These are phyloP conservation scores for Clonostachys chloroleuca DNA, from an alignment of 2,329 filamentous ascomycete species.

Conservation along the genomic window DNA sequence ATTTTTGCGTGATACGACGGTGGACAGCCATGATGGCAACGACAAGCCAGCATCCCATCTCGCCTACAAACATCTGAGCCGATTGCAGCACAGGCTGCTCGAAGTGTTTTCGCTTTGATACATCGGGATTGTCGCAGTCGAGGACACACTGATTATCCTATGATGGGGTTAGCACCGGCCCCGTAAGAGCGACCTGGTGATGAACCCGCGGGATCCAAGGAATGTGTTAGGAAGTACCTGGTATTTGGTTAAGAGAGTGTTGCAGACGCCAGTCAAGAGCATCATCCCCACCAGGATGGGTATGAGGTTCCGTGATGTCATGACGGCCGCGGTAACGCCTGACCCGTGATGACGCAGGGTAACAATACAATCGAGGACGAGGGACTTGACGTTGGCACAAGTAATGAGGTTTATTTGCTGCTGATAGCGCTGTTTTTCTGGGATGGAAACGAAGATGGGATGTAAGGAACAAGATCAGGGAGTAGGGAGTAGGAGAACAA, in stretches of 20 bases:
- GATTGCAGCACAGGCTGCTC: conserved; percentile 97
- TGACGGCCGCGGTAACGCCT: conserved; percentile 24
- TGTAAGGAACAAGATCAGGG: too few relatives aligned
- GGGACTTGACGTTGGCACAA: neutral
- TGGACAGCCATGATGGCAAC: conserved; percentile 67
- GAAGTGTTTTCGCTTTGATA: conserved; percentile 66
- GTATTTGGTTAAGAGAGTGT: conserved; percentile 94
- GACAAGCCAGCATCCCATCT: conserved; percentile 94
- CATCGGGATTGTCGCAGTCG: conserved; percentile 72
- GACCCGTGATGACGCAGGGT: neutral
- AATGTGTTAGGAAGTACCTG: conserved; percentile 54
- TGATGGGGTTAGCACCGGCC: conserved; percentile 1
- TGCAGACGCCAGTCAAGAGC: conserved; percentile 93
- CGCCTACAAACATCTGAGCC: conserved; percentile 95
- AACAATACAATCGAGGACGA: neutral
- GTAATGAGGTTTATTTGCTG: too few relatives aligned
- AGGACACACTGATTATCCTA: conserved; percentile 96
- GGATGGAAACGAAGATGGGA: too few relatives aligned
- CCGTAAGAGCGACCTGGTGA: neutral
- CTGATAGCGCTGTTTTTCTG: too few relatives aligned
- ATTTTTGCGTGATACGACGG: conserved; percentile 45
- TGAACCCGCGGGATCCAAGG: neutral
- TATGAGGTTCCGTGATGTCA: conserved; percentile 69
- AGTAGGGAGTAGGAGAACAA: too few relatives aligned
- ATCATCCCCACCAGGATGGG: conserved; percentile 93